phyloP scores from a whole-genome alignment of 441 rosid genomes.

The Populus tomentosa region DNA sequence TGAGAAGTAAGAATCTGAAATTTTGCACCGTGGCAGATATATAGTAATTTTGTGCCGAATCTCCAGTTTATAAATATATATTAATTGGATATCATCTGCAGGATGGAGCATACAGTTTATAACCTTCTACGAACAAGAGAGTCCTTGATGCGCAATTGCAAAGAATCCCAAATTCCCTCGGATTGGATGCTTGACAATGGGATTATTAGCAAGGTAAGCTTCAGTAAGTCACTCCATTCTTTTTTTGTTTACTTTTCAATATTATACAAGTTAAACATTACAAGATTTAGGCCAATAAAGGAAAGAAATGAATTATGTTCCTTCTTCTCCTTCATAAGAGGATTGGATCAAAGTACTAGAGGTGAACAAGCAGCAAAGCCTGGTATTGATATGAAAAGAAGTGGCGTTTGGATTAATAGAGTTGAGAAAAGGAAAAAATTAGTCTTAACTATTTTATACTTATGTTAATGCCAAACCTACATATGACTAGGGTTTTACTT shows the following conservation, averaged over 20 bases:
- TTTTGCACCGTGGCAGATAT: background rate
- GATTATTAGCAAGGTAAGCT: constrained; percentile 53
- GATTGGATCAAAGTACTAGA: background rate
- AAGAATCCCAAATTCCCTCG: constrained; percentile 55
- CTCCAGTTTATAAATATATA: background rate
- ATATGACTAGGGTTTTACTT: background rate
- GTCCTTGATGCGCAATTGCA: constrained; percentile 54
- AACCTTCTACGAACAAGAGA: constrained; percentile 59
- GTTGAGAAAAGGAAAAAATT: background rate
- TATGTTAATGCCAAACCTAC: background rate
- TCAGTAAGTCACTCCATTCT: background rate
- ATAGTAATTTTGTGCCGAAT: background rate
- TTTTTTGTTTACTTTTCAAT: background rate
- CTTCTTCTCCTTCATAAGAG: background rate
- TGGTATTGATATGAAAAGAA: background rate
- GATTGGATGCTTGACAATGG: constrained; percentile 76
- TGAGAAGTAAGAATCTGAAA: constrained; percentile 47
- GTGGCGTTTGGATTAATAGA: background rate
- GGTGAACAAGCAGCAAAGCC: background rate
- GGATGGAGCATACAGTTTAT: constrained; percentile 68
- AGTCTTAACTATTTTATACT: background rate
- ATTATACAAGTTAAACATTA: background rate
- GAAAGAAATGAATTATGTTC: background rate
- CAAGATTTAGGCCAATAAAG: too few species aligned
- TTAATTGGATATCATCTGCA: constrained; percentile 15